phyloP scores from a whole-genome alignment of 192 early-diverging fungal species.

The Paraglomus occultum region DNA sequence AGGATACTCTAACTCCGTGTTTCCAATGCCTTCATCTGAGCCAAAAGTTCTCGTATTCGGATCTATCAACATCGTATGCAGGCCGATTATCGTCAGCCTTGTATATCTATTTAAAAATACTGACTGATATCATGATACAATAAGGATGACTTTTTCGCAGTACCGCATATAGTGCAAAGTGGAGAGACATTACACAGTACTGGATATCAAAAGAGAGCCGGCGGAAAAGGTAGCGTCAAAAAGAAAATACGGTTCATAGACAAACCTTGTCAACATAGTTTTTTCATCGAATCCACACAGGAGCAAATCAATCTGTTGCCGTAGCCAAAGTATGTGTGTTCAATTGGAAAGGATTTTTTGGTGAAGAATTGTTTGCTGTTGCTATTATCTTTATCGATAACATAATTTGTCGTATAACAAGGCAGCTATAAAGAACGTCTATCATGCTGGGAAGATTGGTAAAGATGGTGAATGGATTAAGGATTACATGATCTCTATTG shows the following conservation, averaged over 20 bases:
- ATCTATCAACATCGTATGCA: slow-evolving; percentile 64
- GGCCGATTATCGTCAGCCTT: background rate
- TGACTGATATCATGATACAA: background rate
- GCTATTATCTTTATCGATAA: slow-evolving; percentile 4
- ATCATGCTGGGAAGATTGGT: slow-evolving; percentile 80
- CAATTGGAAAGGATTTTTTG: background rate
- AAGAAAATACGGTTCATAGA: background rate
- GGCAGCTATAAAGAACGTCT: slow-evolving; percentile 60
- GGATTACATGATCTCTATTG: slow-evolving; percentile 58
- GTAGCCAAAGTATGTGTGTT: slow-evolving; percentile 56
- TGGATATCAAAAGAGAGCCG: background rate
- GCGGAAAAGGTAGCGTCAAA: slow-evolving; percentile 24
- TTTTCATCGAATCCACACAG: slow-evolving; percentile 31
- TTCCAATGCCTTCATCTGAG: background rate
- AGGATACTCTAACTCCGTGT: too few species aligned
- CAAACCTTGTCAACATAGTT: background rate
- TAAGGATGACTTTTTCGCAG: slow-evolving; percentile 69
- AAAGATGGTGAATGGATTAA: slow-evolving; percentile 77
- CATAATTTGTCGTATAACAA: slow-evolving; percentile 19
- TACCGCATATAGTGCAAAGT: slow-evolving; percentile 66
- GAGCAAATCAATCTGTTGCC: slow-evolving; percentile 90
- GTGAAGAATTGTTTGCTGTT: too few species aligned
- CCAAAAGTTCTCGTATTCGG: slow-evolving; percentile 63
- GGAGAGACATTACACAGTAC: slow-evolving; percentile 41
- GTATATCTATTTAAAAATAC: background rate